Evolutionary conservation across 345 rosid genomes (phyloP), one percentile per base, ranked within the genome.

Genomic region (Trapa bicornis): DNA sequence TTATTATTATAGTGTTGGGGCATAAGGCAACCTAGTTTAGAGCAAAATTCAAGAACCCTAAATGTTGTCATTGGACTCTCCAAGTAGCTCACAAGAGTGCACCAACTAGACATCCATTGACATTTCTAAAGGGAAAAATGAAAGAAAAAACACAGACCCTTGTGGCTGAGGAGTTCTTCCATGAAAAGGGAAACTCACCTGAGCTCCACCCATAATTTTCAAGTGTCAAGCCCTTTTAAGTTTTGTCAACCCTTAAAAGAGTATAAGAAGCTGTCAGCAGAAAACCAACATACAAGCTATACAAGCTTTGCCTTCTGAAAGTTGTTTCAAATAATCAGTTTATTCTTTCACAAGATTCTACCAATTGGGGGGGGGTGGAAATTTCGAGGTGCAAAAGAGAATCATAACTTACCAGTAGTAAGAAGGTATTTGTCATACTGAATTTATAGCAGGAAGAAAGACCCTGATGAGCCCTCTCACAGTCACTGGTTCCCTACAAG

Each of bases 401-500:
- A 52, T 17, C n/a, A 2, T 1, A 32, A 11, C 61, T 57, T 57
- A 57, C 61, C 61, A 48, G 53, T 11, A 48, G 1, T 9, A 48
- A 48, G 3, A 10, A 6, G 17, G 57, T 7, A 52, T 36, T 17
- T 4, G 16, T 38, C 48, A 64, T 64, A 45, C 67, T 41, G n/a
- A n/a, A 64, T 45, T 75, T 56, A 85, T 78, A 38, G 94, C 69
- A 64, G 99, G 99, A 71, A 94, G 96, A 81, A 86, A 91, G 67
- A 94, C 86, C 73, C 97, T 80, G 61, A 89, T 87, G 67, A 94
- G 85, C 35, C 83, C 90, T 71, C 76, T 91, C 41, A 36, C 62
- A 17, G 76, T 65, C 14, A 89, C 81, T 54, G 67, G 85, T 77
- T 94, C 89, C 81, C 99, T 72, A 79, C 99, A 94, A 0, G 97